Evolutionary conservation across 2,329 filamentous ascomycete genomes (phyloP), one percentile per base, ranked within the genome.

Genomic region (Fusarium paranaense): DNA sequence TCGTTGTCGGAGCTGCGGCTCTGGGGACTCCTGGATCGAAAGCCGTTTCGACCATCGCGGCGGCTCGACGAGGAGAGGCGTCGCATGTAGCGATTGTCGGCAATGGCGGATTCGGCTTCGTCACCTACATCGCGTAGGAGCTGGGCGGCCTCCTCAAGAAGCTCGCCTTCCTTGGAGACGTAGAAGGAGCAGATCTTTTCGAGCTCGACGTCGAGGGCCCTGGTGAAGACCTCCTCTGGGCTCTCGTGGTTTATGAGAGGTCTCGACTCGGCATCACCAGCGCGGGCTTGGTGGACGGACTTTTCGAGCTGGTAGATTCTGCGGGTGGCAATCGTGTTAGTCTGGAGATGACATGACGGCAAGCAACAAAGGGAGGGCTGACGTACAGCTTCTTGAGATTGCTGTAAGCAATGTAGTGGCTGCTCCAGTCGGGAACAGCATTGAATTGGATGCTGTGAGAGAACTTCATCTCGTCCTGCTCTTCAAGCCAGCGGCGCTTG

Each of bases 391-490:
- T 99, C 88, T 99, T 99, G 78, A 99, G 90, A 81, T 98, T 98
- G 86, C 95, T 98, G 85, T 99, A 99, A 70, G 95, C 94, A 81
- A 99, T 97, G 84, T 99, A 99, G 84, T 98, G 92, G 79, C 92
- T 95, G 87, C 95, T 98, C 97, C 97, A 99, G 85, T 99, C 97
- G n/a, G 97, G 97, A 78, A 99, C 97, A 73, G 97, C 95, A 87
- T 99, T 99, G 86, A 99, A 99, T 87, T 99, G 97, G 78, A 99
- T 93, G 85, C 96, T 98, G 83, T 99, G 97, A 20, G 96, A 98
- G 88, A 99, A 99, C 92, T 98, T 98, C 97, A 99, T 99, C 81
- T 95, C 94, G 91, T 93, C 92, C 76, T 88, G 90, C 78, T 92
- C 87, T 78, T 94, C 90, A 79, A 95, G 91, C 88, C 90, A 90